phyloP scores from a whole-genome alignment of 192 early-diverging fungal species.

The Funneliformis mosseae region DNA sequence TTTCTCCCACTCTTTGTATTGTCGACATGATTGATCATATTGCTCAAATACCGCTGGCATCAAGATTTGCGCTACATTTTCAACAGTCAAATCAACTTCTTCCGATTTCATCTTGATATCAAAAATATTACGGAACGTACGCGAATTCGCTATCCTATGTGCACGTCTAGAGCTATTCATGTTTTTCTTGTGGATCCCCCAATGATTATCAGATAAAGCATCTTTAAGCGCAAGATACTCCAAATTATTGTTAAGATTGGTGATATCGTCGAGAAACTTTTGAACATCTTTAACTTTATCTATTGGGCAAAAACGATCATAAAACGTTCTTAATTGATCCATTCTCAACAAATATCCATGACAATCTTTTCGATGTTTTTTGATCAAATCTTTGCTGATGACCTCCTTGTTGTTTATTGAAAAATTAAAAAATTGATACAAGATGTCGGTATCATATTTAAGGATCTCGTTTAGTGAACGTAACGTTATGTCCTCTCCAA shows the following conservation, averaged over 20 bases:
- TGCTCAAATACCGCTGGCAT: neutral
- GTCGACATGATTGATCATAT: neutral
- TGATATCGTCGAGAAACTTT: neutral
- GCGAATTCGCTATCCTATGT: neutral
- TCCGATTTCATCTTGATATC: neutral
- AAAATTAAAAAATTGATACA: neutral
- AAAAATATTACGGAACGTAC: neutral
- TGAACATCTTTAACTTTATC: neutral
- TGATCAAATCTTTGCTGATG: neutral
- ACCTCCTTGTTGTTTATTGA: neutral
- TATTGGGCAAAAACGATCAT: neutral
- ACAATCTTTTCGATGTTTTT: neutral
- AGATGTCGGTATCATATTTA: neutral
- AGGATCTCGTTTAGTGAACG: neutral
- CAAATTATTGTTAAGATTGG: neutral
- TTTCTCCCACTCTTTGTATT: constrained; percentile 5
- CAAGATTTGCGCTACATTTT: neutral
- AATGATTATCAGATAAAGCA: neutral
- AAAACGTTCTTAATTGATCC: neutral
- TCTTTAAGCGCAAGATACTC: neutral
- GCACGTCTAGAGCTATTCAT: neutral
- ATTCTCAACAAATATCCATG: neutral
- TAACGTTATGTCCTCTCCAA: neutral
- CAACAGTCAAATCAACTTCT: neutral
- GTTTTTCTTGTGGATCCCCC: neutral